Conservation (phyloP, 2,329 filamentous ascomycete genomes). For the Apiospora hydei region DNA sequence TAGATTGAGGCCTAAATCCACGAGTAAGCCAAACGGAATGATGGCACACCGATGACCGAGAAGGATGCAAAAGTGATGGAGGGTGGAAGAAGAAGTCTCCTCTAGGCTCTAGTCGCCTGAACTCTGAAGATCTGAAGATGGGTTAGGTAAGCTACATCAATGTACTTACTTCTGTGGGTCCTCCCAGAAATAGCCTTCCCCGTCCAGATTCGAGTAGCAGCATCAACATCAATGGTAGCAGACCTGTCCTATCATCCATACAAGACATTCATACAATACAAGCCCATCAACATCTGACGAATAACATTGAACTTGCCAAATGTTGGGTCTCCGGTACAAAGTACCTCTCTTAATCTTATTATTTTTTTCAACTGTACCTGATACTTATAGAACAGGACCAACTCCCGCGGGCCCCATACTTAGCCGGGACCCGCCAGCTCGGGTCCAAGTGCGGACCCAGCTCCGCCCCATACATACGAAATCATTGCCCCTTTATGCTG, state of each 20-base stretch:
- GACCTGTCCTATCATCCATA: neutral
- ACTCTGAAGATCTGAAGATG: neutral
- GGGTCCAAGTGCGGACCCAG: neutral
- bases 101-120: neutral
- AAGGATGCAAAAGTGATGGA: neutral
- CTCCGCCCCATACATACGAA: neutral
- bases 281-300: neutral
- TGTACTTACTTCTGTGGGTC: neutral
- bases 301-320: neutral
- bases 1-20: neutral
- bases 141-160: neutral
- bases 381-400: neutral
- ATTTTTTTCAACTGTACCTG: neutral
- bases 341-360: neutral
- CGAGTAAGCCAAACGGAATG: neutral
- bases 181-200: neutral
- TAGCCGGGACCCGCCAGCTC: neutral
- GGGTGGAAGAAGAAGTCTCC: neutral
- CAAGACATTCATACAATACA: neutral
- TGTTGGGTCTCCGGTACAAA: neutral
- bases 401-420: neutral
- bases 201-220: neutral
- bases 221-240: neutral
- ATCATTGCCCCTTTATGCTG: neutral
- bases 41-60: neutral